Evolutionary conservation across 148 eudicot species (phyloP), one percentile per base, ranked within the genome.

Genomic region (Dianthus caryophyllus): DNA sequence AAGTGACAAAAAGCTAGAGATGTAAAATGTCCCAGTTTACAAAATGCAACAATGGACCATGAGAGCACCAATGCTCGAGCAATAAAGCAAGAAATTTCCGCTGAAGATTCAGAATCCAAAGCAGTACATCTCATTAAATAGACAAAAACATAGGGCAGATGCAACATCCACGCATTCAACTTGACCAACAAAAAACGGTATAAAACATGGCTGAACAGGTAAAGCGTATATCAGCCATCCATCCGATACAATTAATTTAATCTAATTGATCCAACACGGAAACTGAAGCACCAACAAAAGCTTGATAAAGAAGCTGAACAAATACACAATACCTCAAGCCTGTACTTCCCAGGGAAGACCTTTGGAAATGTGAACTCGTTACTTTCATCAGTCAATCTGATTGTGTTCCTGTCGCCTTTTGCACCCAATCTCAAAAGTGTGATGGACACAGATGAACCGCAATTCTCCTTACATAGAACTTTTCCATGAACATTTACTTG

Each of bases 381-480:
- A 54, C 58, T 30, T 21, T 80, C 88, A 74, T 85, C 85, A 48
- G 85, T 78, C 84, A 93, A 79, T 66, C 75, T 74, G 73, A 81
- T 56, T 41, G 82, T 77, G 24, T 22, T 22, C 47, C 54, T 82
- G 79, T 83, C 79, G 70, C 80, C 75, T 80, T 71, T 92, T 58
- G 80, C 77, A 66, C 80, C 86, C 81, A 81, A 71, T 75, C 82
- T 80, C 64, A 71, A 70, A 63, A 93, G 91, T 58, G 73, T 77
- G 27, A 89, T 70, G 21, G 89, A 83, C 77, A 87, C 75, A 72
- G 86, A 75, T 16, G 88, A 74, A 66, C 84, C 84, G 80, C 98
- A 93, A 72, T 74, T 85, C 69, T 89, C 96, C 82, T 85, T 89
- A 87, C 98, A 93, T 15, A 74, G 71, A 48, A 93, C 91, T 31